Base-by-base conservation (phyloP, 1,284 basidiomycete genomes). In the Cryptococcus deneoformans region DNA sequence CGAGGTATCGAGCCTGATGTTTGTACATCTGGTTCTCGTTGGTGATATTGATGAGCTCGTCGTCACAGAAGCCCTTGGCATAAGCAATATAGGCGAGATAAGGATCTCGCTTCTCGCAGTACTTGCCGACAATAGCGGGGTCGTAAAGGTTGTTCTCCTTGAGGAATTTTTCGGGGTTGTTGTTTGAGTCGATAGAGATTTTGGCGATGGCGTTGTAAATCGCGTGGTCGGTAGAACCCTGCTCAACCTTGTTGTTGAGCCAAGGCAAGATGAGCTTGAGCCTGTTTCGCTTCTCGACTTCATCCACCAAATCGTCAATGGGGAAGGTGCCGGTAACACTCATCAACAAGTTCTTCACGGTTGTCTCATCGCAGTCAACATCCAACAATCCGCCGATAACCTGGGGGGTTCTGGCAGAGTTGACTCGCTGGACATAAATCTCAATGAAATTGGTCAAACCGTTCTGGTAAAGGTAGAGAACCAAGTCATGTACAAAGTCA, bases 1-100 rank as follows among this genome's bases (percentile, higher is more conserved):
- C 92, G 61, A 99, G 86, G 80, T 99, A 99, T 43, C 96, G 87
- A 54, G 96, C 91, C 79, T 99, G 96, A 75, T 99, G 95, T 81
- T 99, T 99, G 85, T 96, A 99, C 96, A 99, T 99, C 38, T 93
- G 89, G 81, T 99, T 99, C 69, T 97, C 95, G 76, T 99, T 99
- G 55, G 96, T 99, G 78, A 99, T 95, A 38, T 86, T 79, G 75
- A 99, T 93, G 66, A 99, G 85, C 79, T 99, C 96, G 10, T 99
- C 93, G 68, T 99, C 96, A 73, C 96, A 99, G 81, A 98, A 90
- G 65, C 96, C 96, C 79, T 99, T 99, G 53, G 96, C 96, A 76
- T 99, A 99, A 1, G 96, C 96, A 70, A 99, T 99, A 81, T 96
- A 99, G 35, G 96, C 96, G 60, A 99, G 83, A 81, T 97, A 98